A percentile compares a stretch with the other conserved stretches of the same genome.
These are phyloP conservation scores for Pleurotus citrinopileatus DNA, from an alignment of 768 basidiomycete species.

Conservation along the genomic window DNA sequence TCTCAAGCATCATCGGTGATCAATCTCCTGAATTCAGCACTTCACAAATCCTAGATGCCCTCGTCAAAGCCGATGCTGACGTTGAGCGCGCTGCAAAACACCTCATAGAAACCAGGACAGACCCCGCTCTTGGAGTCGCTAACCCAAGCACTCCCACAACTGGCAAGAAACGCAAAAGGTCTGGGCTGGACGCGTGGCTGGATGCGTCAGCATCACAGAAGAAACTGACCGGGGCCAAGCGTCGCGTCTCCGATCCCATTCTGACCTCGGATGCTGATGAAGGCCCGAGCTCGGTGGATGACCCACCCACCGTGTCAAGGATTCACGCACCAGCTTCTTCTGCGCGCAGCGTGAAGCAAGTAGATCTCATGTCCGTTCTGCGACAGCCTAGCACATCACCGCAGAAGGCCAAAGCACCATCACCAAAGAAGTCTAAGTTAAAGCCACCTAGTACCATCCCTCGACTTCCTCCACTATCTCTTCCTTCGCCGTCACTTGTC, in stretches of 20 bases:
- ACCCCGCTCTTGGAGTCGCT: slow-evolving; percentile 11
- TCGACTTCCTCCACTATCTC: slow-evolving; percentile 56
- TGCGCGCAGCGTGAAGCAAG: slow-evolving; percentile 14
- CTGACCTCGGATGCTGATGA: not conserved
- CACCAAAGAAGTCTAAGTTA: slow-evolving; percentile 16
- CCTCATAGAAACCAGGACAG: slow-evolving; percentile 23
- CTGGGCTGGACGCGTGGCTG: slow-evolving; percentile 60
- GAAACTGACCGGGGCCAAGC: not conserved
- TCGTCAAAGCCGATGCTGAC: slow-evolving; percentile 56
- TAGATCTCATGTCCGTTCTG: slow-evolving; percentile 56
- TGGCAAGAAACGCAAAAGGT: slow-evolving; percentile 48
- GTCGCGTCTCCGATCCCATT: not conserved
- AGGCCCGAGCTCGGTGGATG: too few relatives aligned
- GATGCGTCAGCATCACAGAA: slow-evolving; percentile 22
- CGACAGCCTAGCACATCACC: slow-evolving; percentile 33
- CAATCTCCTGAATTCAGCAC: slow-evolving; percentile 15
- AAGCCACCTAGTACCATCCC: slow-evolving; percentile 29
- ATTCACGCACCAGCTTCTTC: not conserved
- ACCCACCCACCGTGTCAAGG: not conserved
- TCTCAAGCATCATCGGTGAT: slow-evolving; percentile 55
- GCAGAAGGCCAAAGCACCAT: not conserved
- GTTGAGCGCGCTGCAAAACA: slow-evolving; percentile 45
- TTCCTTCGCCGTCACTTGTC: slow-evolving; percentile 62
- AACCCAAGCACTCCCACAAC: slow-evolving; percentile 12
- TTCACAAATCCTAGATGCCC: slow-evolving; percentile 51